Percentiles rank a stretch among this genome's conserved stretches.
These are phyloP conservation scores for Nicotiana sylvestris DNA, from an alignment of 257 asterid species.

Conservation along the genomic window DNA sequence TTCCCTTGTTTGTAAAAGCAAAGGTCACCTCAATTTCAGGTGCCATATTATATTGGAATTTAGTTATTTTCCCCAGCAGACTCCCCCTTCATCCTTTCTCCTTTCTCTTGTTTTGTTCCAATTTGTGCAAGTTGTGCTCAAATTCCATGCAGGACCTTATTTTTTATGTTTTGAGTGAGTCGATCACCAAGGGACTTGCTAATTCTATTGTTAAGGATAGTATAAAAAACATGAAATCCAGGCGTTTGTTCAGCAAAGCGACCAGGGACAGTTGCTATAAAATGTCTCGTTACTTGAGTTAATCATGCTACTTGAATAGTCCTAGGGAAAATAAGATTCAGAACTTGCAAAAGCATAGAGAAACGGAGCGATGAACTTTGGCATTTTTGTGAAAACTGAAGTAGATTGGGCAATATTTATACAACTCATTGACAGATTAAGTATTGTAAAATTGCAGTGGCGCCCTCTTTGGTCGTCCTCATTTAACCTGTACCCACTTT, in stretches of 20 bases:
- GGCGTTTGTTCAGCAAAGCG: too few relatives aligned
- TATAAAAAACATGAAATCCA: too few relatives aligned
- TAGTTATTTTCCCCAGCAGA: background rate
- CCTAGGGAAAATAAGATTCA: too few relatives aligned
- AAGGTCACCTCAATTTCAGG: background rate
- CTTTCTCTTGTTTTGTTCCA: background rate
- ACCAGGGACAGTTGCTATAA: too few relatives aligned
- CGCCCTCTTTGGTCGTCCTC: too few relatives aligned
- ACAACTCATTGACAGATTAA: background rate
- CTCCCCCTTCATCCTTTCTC: background rate
- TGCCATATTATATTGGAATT: background rate
- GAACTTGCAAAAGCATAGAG: background rate
- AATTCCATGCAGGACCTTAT: background rate
- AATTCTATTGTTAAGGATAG: too few relatives aligned
- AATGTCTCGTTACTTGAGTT: too few relatives aligned
- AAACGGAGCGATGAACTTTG: background rate
- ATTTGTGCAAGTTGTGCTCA: background rate
- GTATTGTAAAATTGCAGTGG: too few relatives aligned
- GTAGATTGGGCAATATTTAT: background rate
- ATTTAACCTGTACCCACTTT: too few relatives aligned
- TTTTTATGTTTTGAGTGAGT: background rate
- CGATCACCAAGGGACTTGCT: too few relatives aligned
- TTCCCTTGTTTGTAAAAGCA: conserved; percentile 3
- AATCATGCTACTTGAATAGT: too few relatives aligned
- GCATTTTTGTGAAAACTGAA: background rate